Percentiles rank a stretch among this genome's conserved stretches.
Evolutionary conservation across 768 basidiomycete species (phyloP).

Genomic region (Cystofilobasidium bisporidii): DNA sequence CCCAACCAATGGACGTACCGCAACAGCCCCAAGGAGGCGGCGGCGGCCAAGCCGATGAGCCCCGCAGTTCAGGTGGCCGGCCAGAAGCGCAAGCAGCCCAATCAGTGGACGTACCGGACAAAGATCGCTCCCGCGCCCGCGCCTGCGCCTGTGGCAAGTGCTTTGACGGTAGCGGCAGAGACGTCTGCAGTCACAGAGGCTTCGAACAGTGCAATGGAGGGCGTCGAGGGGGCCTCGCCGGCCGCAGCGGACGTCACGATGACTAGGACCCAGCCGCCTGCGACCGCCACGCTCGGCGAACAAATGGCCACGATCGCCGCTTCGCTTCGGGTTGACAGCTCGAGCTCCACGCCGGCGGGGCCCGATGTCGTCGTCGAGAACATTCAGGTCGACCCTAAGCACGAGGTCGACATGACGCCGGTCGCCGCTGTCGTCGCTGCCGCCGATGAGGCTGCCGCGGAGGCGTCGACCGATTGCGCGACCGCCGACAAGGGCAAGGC

Average conservation of each 20-base stretch:
- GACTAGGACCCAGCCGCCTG: background rate
- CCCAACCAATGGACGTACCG: conserved; percentile 5
- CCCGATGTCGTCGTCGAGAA: background rate
- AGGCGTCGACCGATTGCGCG: no score
- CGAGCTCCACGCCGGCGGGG: background rate
- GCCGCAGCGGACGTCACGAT: no score
- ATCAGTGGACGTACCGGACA: background rate
- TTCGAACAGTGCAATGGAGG: no score
- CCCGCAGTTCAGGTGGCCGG: background rate
- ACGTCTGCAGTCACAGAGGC: background rate
- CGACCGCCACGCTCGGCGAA: background rate
- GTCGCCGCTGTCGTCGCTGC: background rate
- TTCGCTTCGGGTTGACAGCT: background rate
- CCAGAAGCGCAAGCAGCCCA: conserved; percentile 3
- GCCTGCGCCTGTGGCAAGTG: no score
- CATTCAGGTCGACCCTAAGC: background rate
- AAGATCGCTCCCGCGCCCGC: background rate
- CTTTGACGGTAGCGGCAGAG: no score
- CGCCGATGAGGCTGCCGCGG: background rate
- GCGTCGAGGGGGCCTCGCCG: no score
- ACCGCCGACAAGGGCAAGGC: background rate
- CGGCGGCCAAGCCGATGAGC: background rate
- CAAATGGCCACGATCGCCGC: conserved; percentile 4
- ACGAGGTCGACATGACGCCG: background rate
- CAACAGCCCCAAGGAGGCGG: background rate